Evolutionary conservation across 352 stramenopile genomes (phyloP).

Genomic region (Nothophytophthora sp.): DNA sequence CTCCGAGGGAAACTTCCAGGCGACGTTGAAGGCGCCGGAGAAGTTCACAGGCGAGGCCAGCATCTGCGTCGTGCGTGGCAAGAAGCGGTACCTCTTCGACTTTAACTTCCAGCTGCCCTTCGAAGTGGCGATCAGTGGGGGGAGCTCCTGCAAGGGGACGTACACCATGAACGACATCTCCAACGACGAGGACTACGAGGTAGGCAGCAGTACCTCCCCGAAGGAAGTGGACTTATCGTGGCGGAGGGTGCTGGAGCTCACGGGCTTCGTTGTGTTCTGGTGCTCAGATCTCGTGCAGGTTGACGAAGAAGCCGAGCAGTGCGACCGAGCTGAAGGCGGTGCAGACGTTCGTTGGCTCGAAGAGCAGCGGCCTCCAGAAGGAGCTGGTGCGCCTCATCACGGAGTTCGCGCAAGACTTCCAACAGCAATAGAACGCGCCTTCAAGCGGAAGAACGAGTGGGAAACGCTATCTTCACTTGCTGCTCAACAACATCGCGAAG

Average conservation of each 20-base stretch:
- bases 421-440: conserved; percentile 55
- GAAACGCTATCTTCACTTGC: conserved; percentile 10
- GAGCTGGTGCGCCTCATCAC: conserved; percentile 63
- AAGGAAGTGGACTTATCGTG: too few species aligned
- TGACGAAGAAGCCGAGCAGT: conserved; percentile 54
- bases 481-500: conserved; percentile 10
- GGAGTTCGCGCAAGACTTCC: conserved; percentile 65
- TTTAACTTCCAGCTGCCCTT: conserved; percentile 81
- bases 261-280: neutral
- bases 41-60: conserved; percentile 86
- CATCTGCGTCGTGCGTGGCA: conserved; percentile 86
- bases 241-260: too few species aligned
- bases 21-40: conserved; percentile 58
- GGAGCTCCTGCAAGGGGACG: conserved; percentile 58
- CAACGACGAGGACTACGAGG: conserved; percentile 88
- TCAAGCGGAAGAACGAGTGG: conserved; percentile 2
- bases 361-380: conserved; percentile 56
- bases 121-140: conserved; percentile 53
- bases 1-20: conserved; percentile 39
- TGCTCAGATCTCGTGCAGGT: conserved; percentile 52
- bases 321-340: conserved; percentile 42
- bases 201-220: too few species aligned
- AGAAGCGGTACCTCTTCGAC: conserved; percentile 90
- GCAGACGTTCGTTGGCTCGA: conserved; percentile 51
- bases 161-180: conserved; percentile 85